phyloP scores from a whole-genome alignment of 805 yeast species.

The Brettanomyces custersianus region DNA sequence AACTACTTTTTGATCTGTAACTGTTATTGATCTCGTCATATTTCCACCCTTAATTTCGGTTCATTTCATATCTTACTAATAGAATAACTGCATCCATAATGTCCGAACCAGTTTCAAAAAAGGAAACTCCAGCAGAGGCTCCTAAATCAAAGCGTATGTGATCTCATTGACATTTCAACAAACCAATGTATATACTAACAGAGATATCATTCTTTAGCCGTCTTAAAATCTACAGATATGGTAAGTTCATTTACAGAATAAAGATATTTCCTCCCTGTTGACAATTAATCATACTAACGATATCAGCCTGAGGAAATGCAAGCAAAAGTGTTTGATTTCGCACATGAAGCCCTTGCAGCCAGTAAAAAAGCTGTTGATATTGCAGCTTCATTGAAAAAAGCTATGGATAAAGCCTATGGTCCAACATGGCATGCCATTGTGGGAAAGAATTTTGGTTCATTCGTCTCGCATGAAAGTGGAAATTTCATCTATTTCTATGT shows the following conservation, averaged over 20 bases:
- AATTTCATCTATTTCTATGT: slow-evolving; percentile 63
- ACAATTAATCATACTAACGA: neutral
- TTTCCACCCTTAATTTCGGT: neutral
- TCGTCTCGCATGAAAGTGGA: slow-evolving; percentile 70
- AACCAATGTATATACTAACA: neutral
- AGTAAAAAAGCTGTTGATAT: slow-evolving; percentile 47
- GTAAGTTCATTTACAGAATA: too few species aligned
- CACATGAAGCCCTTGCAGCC: slow-evolving; percentile 34
- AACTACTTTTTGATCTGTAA: too few species aligned
- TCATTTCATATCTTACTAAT: neutral
- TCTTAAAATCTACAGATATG: slow-evolving; percentile 3
- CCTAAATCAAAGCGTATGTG: too few species aligned
- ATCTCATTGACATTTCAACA: too few species aligned
- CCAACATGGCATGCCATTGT: slow-evolving; percentile 77
- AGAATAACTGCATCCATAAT: too few species aligned
- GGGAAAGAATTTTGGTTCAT: slow-evolving; percentile 72
- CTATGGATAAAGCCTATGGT: slow-evolving; percentile 54
- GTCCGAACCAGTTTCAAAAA: too few species aligned
- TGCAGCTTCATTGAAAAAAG: slow-evolving; percentile 57
- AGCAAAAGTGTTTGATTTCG: slow-evolving; percentile 36
- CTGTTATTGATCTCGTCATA: too few species aligned
- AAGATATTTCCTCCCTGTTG: neutral
- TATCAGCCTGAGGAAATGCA: slow-evolving; percentile 42
- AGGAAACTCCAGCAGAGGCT: too few species aligned
- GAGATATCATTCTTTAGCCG: neutral